These are phyloP conservation scores for Aspergillus viridinutans DNA, from an alignment of 2,329 filamentous ascomycete genomes.

Conservation along the genomic window DNA sequence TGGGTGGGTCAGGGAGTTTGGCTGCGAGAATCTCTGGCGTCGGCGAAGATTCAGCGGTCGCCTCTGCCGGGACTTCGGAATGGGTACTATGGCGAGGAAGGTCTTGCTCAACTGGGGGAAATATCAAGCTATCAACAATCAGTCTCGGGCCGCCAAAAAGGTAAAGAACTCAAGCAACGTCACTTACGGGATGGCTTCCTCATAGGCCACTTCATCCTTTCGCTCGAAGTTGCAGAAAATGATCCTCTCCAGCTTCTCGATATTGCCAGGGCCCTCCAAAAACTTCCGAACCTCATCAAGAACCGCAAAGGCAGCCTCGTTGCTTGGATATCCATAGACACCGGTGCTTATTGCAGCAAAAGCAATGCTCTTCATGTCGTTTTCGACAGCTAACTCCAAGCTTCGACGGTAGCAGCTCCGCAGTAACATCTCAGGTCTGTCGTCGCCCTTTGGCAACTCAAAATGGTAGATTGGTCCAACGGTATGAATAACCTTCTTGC, in stretches of 20 bases:
- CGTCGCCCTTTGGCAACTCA: slow-evolving; percentile 31
- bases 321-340: slow-evolving; percentile 79
- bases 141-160: background rate
- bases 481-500: slow-evolving; percentile 77
- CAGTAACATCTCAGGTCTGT: slow-evolving; percentile 42
- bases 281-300: slow-evolving; percentile 57
- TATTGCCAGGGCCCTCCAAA: slow-evolving; percentile 41
- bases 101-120: slow-evolving; percentile 45
- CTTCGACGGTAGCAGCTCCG: slow-evolving; percentile 66
- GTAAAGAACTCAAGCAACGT: background rate
- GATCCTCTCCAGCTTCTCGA: slow-evolving; percentile 60
- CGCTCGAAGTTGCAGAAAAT: slow-evolving; percentile 80
- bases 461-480: slow-evolving; percentile 75
- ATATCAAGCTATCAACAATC: slow-evolving; percentile 39
- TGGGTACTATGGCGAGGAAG: slow-evolving; percentile 12
- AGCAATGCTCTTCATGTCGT: slow-evolving; percentile 66
- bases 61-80: slow-evolving; percentile 8
- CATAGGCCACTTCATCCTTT: slow-evolving; percentile 74
- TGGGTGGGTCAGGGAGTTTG: slow-evolving; percentile 48
- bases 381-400: slow-evolving; percentile 66
- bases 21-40: slow-evolving; percentile 33
- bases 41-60: slow-evolving; percentile 24
- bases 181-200: slow-evolving; percentile 67
- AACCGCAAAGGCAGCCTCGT: slow-evolving; percentile 68
- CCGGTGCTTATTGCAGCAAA: slow-evolving; percentile 86